These are phyloP conservation scores for Tricholoma terreum DNA, from an alignment of 768 basidiomycete species.

Conservation along the genomic window DNA sequence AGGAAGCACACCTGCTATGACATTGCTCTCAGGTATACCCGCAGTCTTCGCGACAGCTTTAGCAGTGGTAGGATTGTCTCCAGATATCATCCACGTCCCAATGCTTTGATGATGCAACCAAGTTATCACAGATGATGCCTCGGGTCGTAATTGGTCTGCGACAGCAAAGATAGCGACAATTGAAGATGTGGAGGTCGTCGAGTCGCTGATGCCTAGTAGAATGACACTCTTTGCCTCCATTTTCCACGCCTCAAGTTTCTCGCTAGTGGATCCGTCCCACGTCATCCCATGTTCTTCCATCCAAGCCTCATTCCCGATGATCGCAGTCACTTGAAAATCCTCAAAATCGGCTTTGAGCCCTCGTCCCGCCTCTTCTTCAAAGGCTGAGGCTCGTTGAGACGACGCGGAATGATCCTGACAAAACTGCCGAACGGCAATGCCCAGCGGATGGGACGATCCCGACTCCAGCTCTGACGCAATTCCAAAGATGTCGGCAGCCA, in stretches of 20 bases:
- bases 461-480: slow-evolving; percentile 56
- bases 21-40: slow-evolving; percentile 62
- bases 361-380: slow-evolving; percentile 65
- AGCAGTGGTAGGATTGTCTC: slow-evolving; percentile 66
- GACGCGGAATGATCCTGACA: slow-evolving; percentile 24
- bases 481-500: slow-evolving; percentile 37
- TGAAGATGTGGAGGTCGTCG: background rate
- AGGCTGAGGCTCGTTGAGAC: slow-evolving; percentile 12
- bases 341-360: slow-evolving; percentile 56
- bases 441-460: slow-evolving; percentile 64
- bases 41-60: slow-evolving; percentile 64
- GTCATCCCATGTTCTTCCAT: slow-evolving; percentile 45
- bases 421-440: slow-evolving; percentile 52
- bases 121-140: slow-evolving; percentile 53
- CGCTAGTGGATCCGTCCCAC: slow-evolving; percentile 26
- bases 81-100: slow-evolving; percentile 78
- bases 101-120: slow-evolving; percentile 51
- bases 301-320: slow-evolving; percentile 73
- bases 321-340: slow-evolving; percentile 36
- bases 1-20: slow-evolving; percentile 81
- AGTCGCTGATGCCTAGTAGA: slow-evolving; percentile 45
- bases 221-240: slow-evolving; percentile 68
- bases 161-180: slow-evolving; percentile 58
- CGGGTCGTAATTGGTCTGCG: slow-evolving; percentile 58
- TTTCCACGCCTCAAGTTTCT: slow-evolving; percentile 50